A percentile compares a stretch with the other conserved stretches of the same genome.
These are phyloP conservation scores for Amborella trichopoda DNA, from an alignment of 164 flowering plant genomes.

Conservation along the genomic window DNA sequence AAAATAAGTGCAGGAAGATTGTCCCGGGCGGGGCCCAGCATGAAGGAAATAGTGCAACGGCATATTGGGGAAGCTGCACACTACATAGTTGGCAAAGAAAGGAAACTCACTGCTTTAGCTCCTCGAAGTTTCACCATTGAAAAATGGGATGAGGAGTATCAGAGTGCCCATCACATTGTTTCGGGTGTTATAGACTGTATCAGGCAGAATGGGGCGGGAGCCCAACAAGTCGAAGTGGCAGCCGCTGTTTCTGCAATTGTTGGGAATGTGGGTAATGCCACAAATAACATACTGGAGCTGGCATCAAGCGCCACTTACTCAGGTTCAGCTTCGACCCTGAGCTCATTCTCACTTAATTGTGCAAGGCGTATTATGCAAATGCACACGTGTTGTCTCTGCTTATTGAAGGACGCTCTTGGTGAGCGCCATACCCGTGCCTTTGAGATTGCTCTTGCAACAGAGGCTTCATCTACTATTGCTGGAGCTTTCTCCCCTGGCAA, in stretches of 20 bases:
- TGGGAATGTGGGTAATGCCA: slow-evolving; percentile 47
- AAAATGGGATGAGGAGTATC: slow-evolving; percentile 69
- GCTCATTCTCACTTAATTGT: slow-evolving; percentile 21
- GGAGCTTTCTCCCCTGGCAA: slow-evolving; percentile 58
- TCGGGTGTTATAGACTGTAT: slow-evolving; percentile 58
- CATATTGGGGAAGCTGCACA: slow-evolving; percentile 64
- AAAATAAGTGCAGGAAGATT: slow-evolving; percentile 44
- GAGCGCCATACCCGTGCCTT: slow-evolving; percentile 88
- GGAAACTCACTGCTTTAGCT: slow-evolving; percentile 37
- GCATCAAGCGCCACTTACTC: slow-evolving; percentile 25
- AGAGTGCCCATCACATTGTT: slow-evolving; percentile 59
- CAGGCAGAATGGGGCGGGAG: slow-evolving; percentile 87
- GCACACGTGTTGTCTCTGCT: slow-evolving; percentile 59
- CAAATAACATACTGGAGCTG: slow-evolving; percentile 61
- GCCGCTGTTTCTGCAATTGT: slow-evolving; percentile 94
- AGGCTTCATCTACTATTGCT: slow-evolving; percentile 68
- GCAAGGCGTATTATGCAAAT: slow-evolving; percentile 57
- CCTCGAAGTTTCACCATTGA: slow-evolving; percentile 37
- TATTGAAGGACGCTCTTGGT: slow-evolving; percentile 90
- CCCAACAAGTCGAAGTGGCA: slow-evolving; percentile 91
- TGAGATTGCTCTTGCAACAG: slow-evolving; percentile 90
- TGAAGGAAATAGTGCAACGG: slow-evolving; percentile 77
- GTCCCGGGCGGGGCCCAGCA: slow-evolving; percentile 63
- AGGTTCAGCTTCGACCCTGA: slow-evolving; percentile 29
- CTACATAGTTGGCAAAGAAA: slow-evolving; percentile 53